Evolutionary conservation across 805 yeast species (phyloP).

Genomic region (Nakazawaea holstii): DNA sequence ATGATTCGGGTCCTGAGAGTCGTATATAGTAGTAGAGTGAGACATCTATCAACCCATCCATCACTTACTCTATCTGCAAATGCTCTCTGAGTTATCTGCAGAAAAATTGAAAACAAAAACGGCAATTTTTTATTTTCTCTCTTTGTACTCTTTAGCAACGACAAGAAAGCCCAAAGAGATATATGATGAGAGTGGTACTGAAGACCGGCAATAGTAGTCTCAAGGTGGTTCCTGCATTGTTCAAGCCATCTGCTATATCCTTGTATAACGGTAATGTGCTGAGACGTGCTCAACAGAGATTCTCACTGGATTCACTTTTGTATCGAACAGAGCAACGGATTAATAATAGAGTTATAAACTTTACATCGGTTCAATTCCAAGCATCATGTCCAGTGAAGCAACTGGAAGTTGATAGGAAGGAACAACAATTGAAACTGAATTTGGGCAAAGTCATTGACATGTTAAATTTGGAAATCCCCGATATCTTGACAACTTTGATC

Average conservation of each 20-base stretch:
- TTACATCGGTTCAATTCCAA: not conserved
- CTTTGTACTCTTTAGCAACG: too few species aligned
- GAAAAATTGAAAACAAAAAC: too few species aligned
- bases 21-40: slow-evolving; percentile 20
- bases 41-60: not conserved
- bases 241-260: not conserved
- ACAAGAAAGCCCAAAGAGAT: too few species aligned
- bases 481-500: slow-evolving; percentile 38
- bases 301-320: too few species aligned
- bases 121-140: too few species aligned
- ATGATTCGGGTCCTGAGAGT: slow-evolving; percentile 35
- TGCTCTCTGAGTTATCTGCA: too few species aligned
- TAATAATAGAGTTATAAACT: too few species aligned
- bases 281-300: too few species aligned
- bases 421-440: slow-evolving; percentile 38
- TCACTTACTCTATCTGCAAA: too few species aligned
- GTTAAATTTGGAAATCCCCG: slow-evolving; percentile 44
- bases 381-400: slow-evolving; percentile 1
- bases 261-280: too few species aligned
- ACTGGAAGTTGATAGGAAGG: slow-evolving; percentile 7
- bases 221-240: not conserved
- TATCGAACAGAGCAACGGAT: too few species aligned
- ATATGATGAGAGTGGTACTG: not conserved
- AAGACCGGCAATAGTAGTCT: not conserved
- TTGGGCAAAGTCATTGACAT: slow-evolving; percentile 48